Percentiles rank a stretch among this genome's conserved stretches.
Conservation (phyloP, 1,284 basidiomycete species). For the Sanghuangporus baumii region DNA sequence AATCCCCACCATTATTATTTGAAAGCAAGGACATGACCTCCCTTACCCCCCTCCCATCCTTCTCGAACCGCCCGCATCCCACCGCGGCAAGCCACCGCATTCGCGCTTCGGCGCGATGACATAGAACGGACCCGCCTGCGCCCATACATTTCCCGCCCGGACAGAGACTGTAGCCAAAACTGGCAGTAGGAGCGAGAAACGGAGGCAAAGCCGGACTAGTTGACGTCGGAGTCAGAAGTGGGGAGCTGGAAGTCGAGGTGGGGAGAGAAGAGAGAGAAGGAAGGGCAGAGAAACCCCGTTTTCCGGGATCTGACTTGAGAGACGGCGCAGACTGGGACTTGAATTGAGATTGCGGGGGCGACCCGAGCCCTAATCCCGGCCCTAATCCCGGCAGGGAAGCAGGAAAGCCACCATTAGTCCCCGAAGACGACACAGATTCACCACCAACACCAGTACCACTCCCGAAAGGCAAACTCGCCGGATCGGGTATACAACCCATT, state of each 20-base stretch:
- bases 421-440: neutral
- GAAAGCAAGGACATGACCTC: too few relatives aligned
- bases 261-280: neutral
- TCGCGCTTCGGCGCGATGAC: conserved; percentile 38
- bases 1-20: too few relatives aligned
- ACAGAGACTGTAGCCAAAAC: conserved; percentile 21
- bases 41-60: conserved; percentile 1
- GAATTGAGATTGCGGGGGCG: neutral
- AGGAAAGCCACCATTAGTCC: neutral
- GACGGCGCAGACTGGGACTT: neutral
- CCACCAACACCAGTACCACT: neutral
- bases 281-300: too few relatives aligned
- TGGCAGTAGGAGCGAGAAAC: neutral
- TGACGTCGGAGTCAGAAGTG: neutral
- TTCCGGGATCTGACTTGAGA: neutral
- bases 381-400: neutral
- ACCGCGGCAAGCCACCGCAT: conserved; percentile 39
- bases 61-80: conserved; percentile 46
- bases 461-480: conserved; percentile 25
- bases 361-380: neutral
- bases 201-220: neutral
- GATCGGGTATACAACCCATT: conserved; percentile 31
- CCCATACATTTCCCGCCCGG: conserved; percentile 32
- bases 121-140: conserved; percentile 31
- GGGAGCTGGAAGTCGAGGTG: neutral